These are phyloP conservation scores for Fraxinus floribunda DNA, from an alignment of 305 asterid species.

Conservation along the genomic window DNA sequence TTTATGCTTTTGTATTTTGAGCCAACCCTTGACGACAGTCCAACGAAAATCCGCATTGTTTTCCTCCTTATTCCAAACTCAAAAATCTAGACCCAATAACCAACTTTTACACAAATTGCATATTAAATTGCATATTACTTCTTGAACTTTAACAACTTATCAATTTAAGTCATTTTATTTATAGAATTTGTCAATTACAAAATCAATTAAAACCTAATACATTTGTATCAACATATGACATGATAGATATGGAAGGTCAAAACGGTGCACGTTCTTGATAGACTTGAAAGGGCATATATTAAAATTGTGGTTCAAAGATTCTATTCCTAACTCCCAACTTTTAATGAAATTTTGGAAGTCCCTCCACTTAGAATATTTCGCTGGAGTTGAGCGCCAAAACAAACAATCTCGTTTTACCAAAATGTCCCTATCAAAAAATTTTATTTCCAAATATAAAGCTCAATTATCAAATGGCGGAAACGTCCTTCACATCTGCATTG, in stretches of 20 bases:
- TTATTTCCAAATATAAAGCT: neutral
- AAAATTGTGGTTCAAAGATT: neutral
- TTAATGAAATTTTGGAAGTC: constrained; percentile 15
- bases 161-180: too few relatives aligned
- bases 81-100: too few relatives aligned
- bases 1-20: too few relatives aligned
- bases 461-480: neutral
- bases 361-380: constrained; percentile 14
- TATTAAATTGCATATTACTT: too few relatives aligned
- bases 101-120: too few relatives aligned
- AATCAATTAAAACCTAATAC: too few relatives aligned
- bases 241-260: neutral
- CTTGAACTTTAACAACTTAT: too few relatives aligned
- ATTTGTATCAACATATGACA: neutral
- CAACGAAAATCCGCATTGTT: too few relatives aligned
- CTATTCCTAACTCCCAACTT: neutral
- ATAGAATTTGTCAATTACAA: too few relatives aligned
- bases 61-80: too few relatives aligned
- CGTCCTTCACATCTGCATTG: neutral
- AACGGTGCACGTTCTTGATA: neutral
- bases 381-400: constrained; percentile 21
- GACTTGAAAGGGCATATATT: neutral
- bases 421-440: neutral
- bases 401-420: neutral
- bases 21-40: too few relatives aligned